Evolutionary conservation across 257 asterid genomes (phyloP), one percentile per base, ranked within the genome.

Genomic region (Capsicum baccatum): DNA sequence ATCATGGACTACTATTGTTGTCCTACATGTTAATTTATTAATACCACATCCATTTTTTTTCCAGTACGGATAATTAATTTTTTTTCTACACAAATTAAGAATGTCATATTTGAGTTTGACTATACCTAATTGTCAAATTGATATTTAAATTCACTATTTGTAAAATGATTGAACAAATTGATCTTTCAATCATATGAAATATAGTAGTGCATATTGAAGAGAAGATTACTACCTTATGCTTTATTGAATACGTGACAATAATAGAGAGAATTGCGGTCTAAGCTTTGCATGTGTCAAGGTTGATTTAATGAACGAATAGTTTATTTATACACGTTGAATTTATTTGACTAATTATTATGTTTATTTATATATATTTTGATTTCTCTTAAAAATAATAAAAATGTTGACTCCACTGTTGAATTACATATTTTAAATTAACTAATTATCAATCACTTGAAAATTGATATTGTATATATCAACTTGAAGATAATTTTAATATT

Each of bases 161-260:
- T 35, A 67, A 35, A 67, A 37, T 37, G 52, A 3, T 21, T 73
- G 35, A 44, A 35, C 39, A 71, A 9, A n/a, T 5, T 71, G 58
- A n/a, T 47, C 79, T 47, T 71, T 71, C 79, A 71, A n/a, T 71
- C 58, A 71, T 73, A 48, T 73, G 80, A 19, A 73, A 42, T 1
- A 44, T 44, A 1, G 4, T 74, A 48, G 48, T 11, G 42, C 39
- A 11, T 15, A 11, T 73, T 74, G 8, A 48, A 48, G 79, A 42
- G 15, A 6, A 74, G 80, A 21, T 19, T 6, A 74, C 44, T 19
- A 74, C 12, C 7, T 48, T 74, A 19, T 48, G 11, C 12, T 48
- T 73, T 74, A 11, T 48, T 12, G 26, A 26, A 26, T 26, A 0
- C 26, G 26, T 26, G 26, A 26, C 26, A 26, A 26, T 26, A 0